Percentiles rank a stretch among this genome's conserved stretches.
These are phyloP conservation scores for Comarum palustre DNA, from an alignment of 306 rosid genomes.

Conservation along the genomic window DNA sequence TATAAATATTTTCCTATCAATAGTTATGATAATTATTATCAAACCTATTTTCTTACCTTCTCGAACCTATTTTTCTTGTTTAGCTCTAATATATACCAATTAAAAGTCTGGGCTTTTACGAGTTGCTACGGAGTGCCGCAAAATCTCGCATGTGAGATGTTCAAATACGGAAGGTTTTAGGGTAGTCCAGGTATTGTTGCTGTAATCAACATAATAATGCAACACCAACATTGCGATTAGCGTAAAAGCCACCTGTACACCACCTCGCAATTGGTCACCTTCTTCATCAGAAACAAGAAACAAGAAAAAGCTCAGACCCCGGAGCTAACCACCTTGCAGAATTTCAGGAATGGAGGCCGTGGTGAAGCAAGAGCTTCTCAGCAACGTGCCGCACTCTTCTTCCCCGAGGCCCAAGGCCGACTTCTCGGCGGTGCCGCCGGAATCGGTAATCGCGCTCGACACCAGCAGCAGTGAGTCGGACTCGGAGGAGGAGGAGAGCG, in stretches of 20 bases:
- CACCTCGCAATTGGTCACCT: background rate
- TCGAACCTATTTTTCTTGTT: no score
- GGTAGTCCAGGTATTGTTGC: no score
- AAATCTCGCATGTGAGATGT: no score
- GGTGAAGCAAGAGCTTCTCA: slow-evolving; percentile 44
- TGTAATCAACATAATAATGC: background rate
- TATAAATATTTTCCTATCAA: no score
- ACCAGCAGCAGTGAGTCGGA: slow-evolving; percentile 32
- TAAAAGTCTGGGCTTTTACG: no score
- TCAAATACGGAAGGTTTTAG: no score
- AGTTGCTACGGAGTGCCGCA: no score
- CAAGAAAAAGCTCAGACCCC: background rate
- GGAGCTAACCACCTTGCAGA: background rate
- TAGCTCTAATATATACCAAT: no score
- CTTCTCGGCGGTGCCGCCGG: slow-evolving; percentile 13
- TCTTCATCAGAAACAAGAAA: background rate
- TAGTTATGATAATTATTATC: no score
- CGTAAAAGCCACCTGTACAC: background rate
- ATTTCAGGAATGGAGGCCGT: slow-evolving; percentile 40
- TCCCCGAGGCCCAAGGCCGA: slow-evolving; percentile 6
- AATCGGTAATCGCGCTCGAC: slow-evolving; percentile 45
- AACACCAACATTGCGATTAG: background rate
- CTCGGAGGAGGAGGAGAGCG: background rate
- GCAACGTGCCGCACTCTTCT: background rate
- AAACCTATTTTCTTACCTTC: no score